Evolutionary conservation across 768 basidiomycete genomes (phyloP), one percentile per base, ranked within the genome.

Genomic region (Tricholoma saponaceum): DNA sequence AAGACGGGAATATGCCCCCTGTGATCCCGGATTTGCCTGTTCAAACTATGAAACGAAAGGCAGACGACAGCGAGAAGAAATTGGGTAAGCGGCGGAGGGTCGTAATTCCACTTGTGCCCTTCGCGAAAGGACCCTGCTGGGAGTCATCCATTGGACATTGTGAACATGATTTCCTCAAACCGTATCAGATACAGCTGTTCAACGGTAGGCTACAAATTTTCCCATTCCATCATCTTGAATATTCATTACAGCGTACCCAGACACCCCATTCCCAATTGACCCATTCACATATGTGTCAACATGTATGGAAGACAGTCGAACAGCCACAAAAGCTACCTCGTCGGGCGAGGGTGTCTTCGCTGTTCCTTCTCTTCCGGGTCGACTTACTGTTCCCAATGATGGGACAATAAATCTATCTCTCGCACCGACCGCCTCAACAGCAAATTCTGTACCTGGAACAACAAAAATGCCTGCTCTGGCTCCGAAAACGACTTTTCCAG

Each of bases 51-150:
- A 95, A 93, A 68, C 79, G 89, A 58, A 94, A 92, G 67, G 79
- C 83, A 28, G 83, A 84, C 26, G 78, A 76, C 30, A 66, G 65
- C 6, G 81, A 80, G 49, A 77, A 71, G 57, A 80, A 79, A 56
- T 64, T 73, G 8, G 76, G 75, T 35, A 92, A 91, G 76, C 91
- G 86, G 68, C 79, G 90, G 64, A 89, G 88, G 61, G 81, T 87
- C 14, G 86, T 93, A 25, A 76, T 88, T 4, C 90, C 88, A 2
- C 79, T 98, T 13, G 81, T 92, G 4, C 88, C 93, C 14, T 92
- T 87, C 62, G 76, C 79, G 18, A 92, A 87, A 69, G 95, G 95
- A 3, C 93, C 95, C 26, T 80, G 80, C 57, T 95, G 88, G 85
- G 94, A 96, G 69, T 70, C 76, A 1, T 69, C 68, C 10, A 75